These are phyloP conservation scores for Capsicum chinense DNA, from an alignment of 257 asterid species.

Conservation along the genomic window DNA sequence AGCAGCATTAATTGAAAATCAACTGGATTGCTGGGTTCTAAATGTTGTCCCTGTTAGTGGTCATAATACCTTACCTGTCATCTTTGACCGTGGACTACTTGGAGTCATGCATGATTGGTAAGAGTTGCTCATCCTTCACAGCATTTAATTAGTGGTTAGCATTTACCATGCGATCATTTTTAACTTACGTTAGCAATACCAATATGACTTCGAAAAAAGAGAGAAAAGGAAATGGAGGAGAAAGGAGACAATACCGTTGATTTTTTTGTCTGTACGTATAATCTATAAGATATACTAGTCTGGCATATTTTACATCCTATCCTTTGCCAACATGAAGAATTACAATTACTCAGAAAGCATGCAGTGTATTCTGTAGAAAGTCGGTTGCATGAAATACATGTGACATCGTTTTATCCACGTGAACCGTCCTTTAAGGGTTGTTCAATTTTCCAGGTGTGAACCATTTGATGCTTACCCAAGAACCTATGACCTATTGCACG, in stretches of 20 bases:
- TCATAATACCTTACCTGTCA: slow-evolving; percentile 87
- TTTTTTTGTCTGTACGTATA: neutral
- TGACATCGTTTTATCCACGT: neutral
- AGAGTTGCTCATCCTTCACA: slow-evolving; percentile 26
- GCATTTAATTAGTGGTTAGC: slow-evolving; percentile 10
- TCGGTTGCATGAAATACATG: neutral
- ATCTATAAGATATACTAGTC: neutral
- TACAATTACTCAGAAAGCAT: neutral
- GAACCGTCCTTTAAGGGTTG: neutral
- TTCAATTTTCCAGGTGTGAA: slow-evolving; percentile 59
- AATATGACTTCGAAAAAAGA: neutral
- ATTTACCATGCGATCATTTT: neutral
- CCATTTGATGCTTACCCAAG: slow-evolving; percentile 77
- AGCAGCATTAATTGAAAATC: slow-evolving; percentile 76
- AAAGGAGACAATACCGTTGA: neutral
- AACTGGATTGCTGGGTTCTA: slow-evolving; percentile 90
- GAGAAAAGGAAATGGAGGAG: neutral
- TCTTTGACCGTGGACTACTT: slow-evolving; percentile 91
- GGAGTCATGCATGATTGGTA: slow-evolving; percentile 99
- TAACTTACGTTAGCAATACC: neutral
- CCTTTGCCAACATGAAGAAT: slow-evolving; percentile 3
- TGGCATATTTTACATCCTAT: neutral
- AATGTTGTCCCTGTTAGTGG: slow-evolving; percentile 95
- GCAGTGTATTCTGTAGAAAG: slow-evolving; percentile 5
- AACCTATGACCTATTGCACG: slow-evolving; percentile 82